Base-by-base conservation (phyloP, 768 basidiomycete species). In the Pulveroboletus sp. region DNA sequence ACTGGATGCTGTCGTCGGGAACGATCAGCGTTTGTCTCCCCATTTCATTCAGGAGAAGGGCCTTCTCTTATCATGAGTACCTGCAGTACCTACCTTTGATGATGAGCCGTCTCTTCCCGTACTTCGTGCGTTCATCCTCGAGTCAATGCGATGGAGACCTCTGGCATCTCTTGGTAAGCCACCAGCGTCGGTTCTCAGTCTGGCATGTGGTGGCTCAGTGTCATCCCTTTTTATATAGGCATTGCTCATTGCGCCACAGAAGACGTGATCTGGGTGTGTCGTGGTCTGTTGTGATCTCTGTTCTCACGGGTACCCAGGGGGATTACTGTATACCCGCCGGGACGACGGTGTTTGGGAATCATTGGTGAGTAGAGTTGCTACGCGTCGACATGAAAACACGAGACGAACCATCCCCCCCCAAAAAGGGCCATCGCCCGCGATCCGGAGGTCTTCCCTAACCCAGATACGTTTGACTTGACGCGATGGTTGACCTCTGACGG, bases 1-100 rank as follows among this genome's bases (percentile, higher is more conserved):
- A 51, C 62, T 84, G 2, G 80, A 81, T 48, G 43, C 48, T 3
- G 70, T 81, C 5, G 57, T 80, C 24, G 80, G 79, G 0, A 56
- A 64, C 3, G 69, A 44, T 32, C 50, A 51, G 36, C 30, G 62
- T 55, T 27, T 18, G 44, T 47, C 12, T 24, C n/a, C 33, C 12
- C 3, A 31, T 21, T 18, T 39, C 6, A 26, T 30, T 36, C 8
- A 26, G 14, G 10, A 5, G 3, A 21, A 21, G 14, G 7, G 5
- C 7, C 14, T 11, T 9, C 3, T 35, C 27, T 38, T 3, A 33
- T 8, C 9, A n/a, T 24, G 17, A 37, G 18, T 5, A 5, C n/a
- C 28, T 33, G 12, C 43, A 73, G 72, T 63, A 10, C 73, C 73
- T 0, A 63, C 62, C 0, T 71, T 72, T 33, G 62, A 57, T 6